These are phyloP conservation scores for Cornus florida DNA, from an alignment of 148 eudicot genomes.

Conservation along the genomic window DNA sequence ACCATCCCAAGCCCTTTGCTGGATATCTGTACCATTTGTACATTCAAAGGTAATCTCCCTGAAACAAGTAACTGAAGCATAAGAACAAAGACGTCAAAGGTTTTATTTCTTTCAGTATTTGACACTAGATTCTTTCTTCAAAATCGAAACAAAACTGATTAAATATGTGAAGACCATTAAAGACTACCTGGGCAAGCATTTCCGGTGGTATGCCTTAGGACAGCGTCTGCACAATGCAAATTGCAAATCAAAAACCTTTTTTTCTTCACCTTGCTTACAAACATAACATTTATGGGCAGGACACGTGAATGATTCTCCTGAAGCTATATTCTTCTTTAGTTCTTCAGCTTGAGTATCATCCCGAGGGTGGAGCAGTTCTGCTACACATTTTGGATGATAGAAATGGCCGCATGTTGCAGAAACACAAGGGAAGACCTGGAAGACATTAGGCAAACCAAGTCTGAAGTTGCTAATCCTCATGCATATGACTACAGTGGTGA, in stretches of 20 bases:
- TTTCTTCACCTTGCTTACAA: constrained; percentile 63
- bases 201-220: constrained; percentile 79
- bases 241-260: constrained; percentile 47
- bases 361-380: constrained; percentile 40
- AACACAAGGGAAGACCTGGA: constrained; percentile 83
- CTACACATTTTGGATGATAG: constrained; percentile 75
- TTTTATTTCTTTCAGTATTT: background rate
- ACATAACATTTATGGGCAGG: constrained; percentile 66
- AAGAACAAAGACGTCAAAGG: background rate
- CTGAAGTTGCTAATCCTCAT: background rate
- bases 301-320: constrained; percentile 69
- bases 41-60: constrained; percentile 50
- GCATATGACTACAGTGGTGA: background rate
- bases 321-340: constrained; percentile 52
- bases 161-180: background rate
- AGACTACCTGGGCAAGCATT: constrained; percentile 80
- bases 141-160: background rate
- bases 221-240: constrained; percentile 92
- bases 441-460: constrained; percentile 5
- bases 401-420: constrained; percentile 80
- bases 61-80: constrained; percentile 12
- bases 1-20: constrained; percentile 77
- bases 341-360: constrained; percentile 36
- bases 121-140: background rate
- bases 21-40: constrained; percentile 19